These are phyloP conservation scores for Psidium friedrichsthalianum DNA, from an alignment of 345 rosid species.

Conservation along the genomic window DNA sequence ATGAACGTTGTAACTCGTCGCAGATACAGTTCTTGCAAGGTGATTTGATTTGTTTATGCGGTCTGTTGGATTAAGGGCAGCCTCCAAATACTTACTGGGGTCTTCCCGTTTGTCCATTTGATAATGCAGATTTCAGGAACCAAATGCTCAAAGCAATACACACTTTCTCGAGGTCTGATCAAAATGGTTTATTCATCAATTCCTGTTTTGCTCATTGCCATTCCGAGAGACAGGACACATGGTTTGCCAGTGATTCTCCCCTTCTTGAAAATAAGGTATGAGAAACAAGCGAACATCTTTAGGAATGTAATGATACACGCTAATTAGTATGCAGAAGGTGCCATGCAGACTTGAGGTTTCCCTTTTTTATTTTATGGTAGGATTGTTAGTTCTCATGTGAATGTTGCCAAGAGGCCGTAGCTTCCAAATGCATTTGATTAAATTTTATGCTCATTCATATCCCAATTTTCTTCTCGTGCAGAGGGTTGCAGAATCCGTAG, in stretches of 20 bases:
- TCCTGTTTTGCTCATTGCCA: constrained; percentile 96
- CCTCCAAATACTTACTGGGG: background rate
- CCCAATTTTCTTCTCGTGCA: constrained; percentile 12
- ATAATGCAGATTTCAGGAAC: constrained; percentile 56
- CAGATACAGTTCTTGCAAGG: constrained; percentile 71
- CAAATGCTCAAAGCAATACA: constrained; percentile 52
- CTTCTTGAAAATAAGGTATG: constrained; percentile 41
- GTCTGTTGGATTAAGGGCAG: background rate
- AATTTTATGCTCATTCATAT: background rate
- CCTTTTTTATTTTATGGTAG: background rate
- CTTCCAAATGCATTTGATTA: background rate
- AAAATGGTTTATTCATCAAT: constrained; percentile 75
- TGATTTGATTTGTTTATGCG: constrained; percentile 8
- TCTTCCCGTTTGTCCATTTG: background rate
- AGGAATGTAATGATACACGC: background rate
- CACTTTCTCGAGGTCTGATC: constrained; percentile 31
- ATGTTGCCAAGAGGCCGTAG: background rate
- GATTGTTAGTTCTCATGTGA: background rate
- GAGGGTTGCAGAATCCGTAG: constrained; percentile 77
- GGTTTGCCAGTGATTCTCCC: constrained; percentile 81
- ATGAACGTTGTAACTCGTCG: constrained; percentile 43
- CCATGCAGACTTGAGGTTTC: background rate
- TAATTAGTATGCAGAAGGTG: background rate
- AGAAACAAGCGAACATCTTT: background rate
- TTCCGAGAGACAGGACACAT: constrained; percentile 74